A percentile compares a stretch with the other conserved stretches of the same genome.
Conservation (phyloP, 495 filamentous ascomycete species). For the Xylaria curta region DNA sequence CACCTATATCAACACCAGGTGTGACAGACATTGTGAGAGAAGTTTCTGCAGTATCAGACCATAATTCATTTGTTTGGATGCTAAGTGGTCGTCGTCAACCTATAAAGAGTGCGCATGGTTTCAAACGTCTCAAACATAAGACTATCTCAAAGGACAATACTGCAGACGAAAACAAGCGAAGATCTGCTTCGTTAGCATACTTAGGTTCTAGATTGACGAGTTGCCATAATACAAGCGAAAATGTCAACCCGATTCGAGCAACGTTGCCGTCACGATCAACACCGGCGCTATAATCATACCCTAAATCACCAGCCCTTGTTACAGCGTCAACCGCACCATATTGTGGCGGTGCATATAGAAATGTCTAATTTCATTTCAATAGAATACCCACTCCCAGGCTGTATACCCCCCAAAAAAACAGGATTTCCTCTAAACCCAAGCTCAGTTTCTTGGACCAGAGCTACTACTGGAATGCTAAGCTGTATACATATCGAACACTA, state of each 20-base stretch:
- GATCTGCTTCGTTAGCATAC: too few relatives aligned
- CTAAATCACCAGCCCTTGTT: not conserved
- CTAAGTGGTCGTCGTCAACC: too few relatives aligned
- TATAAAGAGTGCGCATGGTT: too few relatives aligned
- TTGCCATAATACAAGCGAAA: too few relatives aligned
- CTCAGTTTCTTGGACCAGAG: not conserved
- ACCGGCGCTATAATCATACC: slow-evolving; percentile 32
- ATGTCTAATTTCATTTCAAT: not conserved
- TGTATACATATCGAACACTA: not conserved
- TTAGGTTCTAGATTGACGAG: too few relatives aligned
- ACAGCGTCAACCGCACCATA: not conserved
- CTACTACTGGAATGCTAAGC: not conserved
- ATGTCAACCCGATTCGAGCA: too few relatives aligned
- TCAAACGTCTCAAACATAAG: too few relatives aligned
- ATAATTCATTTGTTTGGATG: too few relatives aligned
- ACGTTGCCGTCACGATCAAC: slow-evolving; percentile 16
- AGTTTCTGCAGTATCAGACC: not conserved
- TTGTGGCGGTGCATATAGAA: not conserved
- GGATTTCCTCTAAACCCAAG: not conserved
- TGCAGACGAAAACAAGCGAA: too few relatives aligned
- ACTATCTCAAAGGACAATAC: too few relatives aligned
- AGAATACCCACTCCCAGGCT: not conserved
- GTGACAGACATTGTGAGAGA: not conserved
- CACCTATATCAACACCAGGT: not conserved
- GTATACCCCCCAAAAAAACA: not conserved